Evolutionary conservation across 192 early-diverging fungal genomes (phyloP), one percentile per base, ranked within the genome.

Genomic region (Rhizoclosmatium sp.): DNA sequence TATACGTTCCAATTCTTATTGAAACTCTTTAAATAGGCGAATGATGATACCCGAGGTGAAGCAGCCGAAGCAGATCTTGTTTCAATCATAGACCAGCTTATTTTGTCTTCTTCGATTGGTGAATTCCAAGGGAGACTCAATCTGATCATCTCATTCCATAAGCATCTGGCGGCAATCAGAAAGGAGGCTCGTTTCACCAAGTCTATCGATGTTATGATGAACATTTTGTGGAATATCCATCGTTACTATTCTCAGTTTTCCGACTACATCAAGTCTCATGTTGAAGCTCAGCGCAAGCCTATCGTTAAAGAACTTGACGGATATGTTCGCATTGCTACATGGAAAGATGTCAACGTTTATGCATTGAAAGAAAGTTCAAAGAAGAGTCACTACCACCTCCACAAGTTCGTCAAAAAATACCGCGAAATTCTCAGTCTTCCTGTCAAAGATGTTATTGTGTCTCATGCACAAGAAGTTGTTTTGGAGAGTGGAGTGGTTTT

Each of bases 281-380:
- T 97, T 47, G 86, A 86, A 1, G 79, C 83, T 16, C 72, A 87
- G 2, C 88, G 92, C 56, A 91, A 93, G 75, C 91, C 94, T 1
- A 92, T 99, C 47, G 86, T 90, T 48, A 95, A 95, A 74, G 96
- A 98, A 40, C 87, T 99, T 81, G 89, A 93, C 60, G 94, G 96
- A 70, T 97, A 95, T 76, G 96, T 99, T 47, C 93, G 95, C 85
- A 95, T 99, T 76, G 97, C 97, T 3, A 93, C 89, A 59, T 99
- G 96, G 96, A 97, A 97, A 82, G 98, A 99, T 80, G 92, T 96
- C 19, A 99, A 97, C 75, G 93, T 96, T 7, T 93, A 92, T 72
- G 96, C 98, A 0, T 82, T 99, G 47, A 89, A 92, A 40, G 93
- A 94, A 71, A 94, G 93, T 85, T 95, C 98, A 0, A 92, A 91